Evolutionary conservation across 2,329 filamentous ascomycete species (phyloP), one percentile per base, ranked within the genome.

Genomic region (Calonectria crousiana): DNA sequence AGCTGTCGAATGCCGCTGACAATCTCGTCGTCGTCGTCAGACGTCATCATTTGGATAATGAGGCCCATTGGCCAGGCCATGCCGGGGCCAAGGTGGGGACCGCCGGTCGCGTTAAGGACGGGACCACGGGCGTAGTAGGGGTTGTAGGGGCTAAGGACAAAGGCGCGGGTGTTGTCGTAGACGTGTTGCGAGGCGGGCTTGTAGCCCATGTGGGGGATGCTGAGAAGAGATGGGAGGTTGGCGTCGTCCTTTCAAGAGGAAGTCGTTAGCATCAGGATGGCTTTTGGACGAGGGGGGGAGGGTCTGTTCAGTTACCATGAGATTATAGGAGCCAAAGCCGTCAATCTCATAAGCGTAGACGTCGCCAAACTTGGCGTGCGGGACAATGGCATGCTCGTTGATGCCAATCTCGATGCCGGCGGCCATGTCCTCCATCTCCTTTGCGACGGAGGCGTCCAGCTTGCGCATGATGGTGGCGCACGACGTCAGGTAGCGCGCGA

Each of bases 61-160:
- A 95, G 88, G 58, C 92, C 94, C 95, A 98, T 97, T 1, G 95
- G 95, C 95, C 95, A 98, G 20, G 94, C 95, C 81, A 93, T 92
- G 73, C 92, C 90, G 2, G 95, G 89, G 0, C 89, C 88, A 11
- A 87, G 83, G 77, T 91, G 89, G 30, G 89, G 89, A 0, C 89
- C 89, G 16, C 89, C 89, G 0, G 88, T 86, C 34, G 87, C 86
- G 75, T 86, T 89, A 75, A 91, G 83, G 20, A 89, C 86, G 3
- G 88, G 88, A 0, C 89, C 89, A 26, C 85, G 86, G 85, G 90
- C 89, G 73, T 87, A 97, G 83, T 95, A 96, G 0, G 94, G 94
- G 79, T 96, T 96, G 0, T 92, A 92, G 1, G 88, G 84, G 69
- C 90, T 89, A 52, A 96, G 88, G 71, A 95, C 92, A 90, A 95